phyloP scores from a whole-genome alignment of 495 filamentous ascomycete genomes.

The Aspergillus campestris region DNA sequence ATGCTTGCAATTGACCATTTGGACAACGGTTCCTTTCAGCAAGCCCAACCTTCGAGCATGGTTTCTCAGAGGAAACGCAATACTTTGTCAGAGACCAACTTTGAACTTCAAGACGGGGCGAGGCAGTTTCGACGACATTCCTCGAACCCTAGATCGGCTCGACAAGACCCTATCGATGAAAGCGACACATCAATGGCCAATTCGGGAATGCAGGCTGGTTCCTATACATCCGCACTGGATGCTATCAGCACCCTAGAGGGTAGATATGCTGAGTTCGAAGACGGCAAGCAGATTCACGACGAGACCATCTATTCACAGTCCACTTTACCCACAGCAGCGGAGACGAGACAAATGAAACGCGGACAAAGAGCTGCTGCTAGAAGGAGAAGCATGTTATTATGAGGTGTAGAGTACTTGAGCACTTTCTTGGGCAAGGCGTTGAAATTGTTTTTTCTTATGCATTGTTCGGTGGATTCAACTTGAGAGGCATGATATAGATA shows the following conservation, averaged over 20 bases:
- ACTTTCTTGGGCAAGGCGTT: background rate
- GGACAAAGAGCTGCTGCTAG: constrained; percentile 31
- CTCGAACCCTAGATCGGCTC: constrained; percentile 22
- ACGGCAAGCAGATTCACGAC: no score
- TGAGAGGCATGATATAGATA: no score
- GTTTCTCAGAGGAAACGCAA: constrained; percentile 27
- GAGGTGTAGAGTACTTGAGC: constrained; percentile 4
- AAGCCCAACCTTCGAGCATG: constrained; percentile 4
- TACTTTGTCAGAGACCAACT: constrained; percentile 16
- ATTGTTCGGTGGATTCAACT: no score
- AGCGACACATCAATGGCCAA: constrained; percentile 1
- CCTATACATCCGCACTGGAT: background rate
- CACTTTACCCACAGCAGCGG: constrained; percentile 1
- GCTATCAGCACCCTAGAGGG: no score
- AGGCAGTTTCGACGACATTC: constrained; percentile 32
- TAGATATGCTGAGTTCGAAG: no score
- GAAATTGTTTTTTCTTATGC: no score
- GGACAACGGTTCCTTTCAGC: constrained; percentile 5
- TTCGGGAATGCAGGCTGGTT: constrained; percentile 3
- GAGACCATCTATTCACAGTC: background rate
- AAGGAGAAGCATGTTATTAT: constrained; percentile 48
- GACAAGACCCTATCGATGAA: constrained; percentile 1
- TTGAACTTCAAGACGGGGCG: constrained; percentile 1
- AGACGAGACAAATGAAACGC: constrained; percentile 15
- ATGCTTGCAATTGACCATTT: background rate